Conservation (phyloP, 108 stramenopile genomes). For the Skeletonema costatum region DNA sequence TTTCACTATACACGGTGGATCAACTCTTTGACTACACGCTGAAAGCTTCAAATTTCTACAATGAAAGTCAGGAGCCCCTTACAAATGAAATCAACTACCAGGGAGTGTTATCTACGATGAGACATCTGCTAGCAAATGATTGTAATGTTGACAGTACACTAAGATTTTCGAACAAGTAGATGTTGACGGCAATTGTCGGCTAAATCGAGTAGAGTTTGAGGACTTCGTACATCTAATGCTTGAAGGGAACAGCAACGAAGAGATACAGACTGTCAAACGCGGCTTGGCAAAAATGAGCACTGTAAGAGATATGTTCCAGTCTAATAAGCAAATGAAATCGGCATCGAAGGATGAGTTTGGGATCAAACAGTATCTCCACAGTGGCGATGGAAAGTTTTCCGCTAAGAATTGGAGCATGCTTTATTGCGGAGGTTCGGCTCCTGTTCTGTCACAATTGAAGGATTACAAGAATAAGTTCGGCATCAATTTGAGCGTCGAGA, state of each 20-base stretch:
- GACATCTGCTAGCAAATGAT: constrained; percentile 25
- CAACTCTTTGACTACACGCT: constrained; percentile 40
- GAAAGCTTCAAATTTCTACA: constrained; percentile 17
- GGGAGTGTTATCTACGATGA: constrained; percentile 31
- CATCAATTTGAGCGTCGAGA: constrained; percentile 26
- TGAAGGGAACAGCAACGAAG: background rate
- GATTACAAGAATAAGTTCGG: constrained; percentile 23
- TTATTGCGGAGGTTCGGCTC: constrained; percentile 27
- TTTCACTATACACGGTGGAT: constrained; percentile 30
- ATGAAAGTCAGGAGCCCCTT: constrained; percentile 1
- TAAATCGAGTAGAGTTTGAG: constrained; percentile 30
- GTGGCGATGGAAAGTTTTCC: constrained; percentile 26
- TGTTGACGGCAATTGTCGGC: constrained; percentile 10
- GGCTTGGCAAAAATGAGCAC: constrained; percentile 12
- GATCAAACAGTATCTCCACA: constrained; percentile 6
- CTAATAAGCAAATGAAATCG: background rate
- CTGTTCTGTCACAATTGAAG: constrained; percentile 18
- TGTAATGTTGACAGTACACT: constrained; percentile 8
- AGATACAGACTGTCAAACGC: constrained; percentile 3
- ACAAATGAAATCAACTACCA: constrained; percentile 4
- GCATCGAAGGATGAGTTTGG: constrained; percentile 19
- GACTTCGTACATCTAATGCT: constrained; percentile 30
- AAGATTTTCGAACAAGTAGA: constrained; percentile 27
- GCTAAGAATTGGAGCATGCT: constrained; percentile 38
- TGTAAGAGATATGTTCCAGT: constrained; percentile 1